Conservation (phyloP, 2,329 filamentous ascomycete genomes). For the Xylariaceae sp. region DNA sequence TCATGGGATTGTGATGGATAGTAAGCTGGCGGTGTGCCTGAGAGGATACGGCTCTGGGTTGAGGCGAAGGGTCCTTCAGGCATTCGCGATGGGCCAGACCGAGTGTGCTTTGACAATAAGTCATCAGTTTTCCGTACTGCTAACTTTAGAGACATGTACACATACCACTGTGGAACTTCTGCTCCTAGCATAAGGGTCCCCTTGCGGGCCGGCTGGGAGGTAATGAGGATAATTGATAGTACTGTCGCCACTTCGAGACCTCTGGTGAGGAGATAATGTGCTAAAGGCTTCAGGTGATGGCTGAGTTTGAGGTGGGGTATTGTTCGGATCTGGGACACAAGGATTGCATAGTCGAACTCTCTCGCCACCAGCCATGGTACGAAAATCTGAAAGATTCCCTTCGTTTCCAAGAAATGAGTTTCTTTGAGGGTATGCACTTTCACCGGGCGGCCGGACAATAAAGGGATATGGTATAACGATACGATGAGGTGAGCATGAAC, state of each 20-base stretch:
- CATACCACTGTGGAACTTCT: constrained; percentile 50
- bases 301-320: constrained; percentile 46
- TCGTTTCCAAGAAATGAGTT: constrained; percentile 37
- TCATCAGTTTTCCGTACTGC: too few relatives aligned
- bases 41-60: constrained; percentile 36
- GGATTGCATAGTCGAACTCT: constrained; percentile 58
- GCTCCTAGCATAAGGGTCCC: constrained; percentile 28
- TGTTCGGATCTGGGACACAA: constrained; percentile 59
- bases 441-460: constrained; percentile 73
- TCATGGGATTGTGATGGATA: constrained; percentile 17
- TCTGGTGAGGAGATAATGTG: constrained; percentile 31
- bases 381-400: constrained; percentile 38
- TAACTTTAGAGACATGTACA: constrained; percentile 6
- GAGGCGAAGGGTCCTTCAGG: constrained; percentile 14
- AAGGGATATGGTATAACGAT: constrained; percentile 93
- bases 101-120: constrained; percentile 17
- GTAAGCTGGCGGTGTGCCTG: constrained; percentile 34
- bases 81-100: constrained; percentile 21
- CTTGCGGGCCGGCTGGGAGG: constrained; percentile 23
- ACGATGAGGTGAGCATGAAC: constrained; percentile 83
- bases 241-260: constrained; percentile 39
- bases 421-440: constrained; percentile 21
- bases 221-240: not conserved
- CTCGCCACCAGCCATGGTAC: constrained; percentile 48
- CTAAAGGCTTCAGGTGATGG: constrained; percentile 20